A percentile compares a stretch with the other conserved stretches of the same genome.
Conservation (phyloP, 2,329 filamentous ascomycete genomes). For the Penicillium sp. region DNA sequence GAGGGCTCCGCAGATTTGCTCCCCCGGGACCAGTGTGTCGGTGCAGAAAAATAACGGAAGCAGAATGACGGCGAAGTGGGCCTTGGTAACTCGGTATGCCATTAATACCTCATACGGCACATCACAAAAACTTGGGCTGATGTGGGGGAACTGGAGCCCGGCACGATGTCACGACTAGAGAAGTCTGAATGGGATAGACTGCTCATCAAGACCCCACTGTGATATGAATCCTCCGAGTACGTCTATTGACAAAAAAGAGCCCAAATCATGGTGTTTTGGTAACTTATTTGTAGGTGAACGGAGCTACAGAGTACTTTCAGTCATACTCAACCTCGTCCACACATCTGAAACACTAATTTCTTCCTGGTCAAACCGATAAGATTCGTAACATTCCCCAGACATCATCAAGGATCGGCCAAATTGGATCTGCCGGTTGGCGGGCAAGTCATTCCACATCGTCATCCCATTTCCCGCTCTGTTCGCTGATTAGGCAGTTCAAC, state of each 20-base stretch:
- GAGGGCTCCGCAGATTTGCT: slow-evolving; percentile 24
- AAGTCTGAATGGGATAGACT: slow-evolving; percentile 22
- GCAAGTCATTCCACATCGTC: slow-evolving; percentile 22
- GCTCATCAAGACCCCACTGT: slow-evolving; percentile 13
- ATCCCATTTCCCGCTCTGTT: slow-evolving; percentile 17
- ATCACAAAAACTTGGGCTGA: slow-evolving; percentile 8
- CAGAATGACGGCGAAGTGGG: slow-evolving; percentile 13
- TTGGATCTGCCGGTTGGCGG: slow-evolving; percentile 9
- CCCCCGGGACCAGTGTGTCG: slow-evolving; percentile 25
- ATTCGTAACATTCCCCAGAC: slow-evolving; percentile 26
- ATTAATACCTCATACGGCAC: not conserved
- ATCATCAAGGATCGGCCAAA: slow-evolving; percentile 21
- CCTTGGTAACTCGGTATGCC: not conserved
- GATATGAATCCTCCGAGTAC: slow-evolving; percentile 11
- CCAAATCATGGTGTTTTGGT: too few relatives aligned
- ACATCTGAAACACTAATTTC: slow-evolving; percentile 23
- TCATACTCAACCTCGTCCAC: slow-evolving; percentile 6
- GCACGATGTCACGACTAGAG: slow-evolving; percentile 16
- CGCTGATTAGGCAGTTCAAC: slow-evolving; percentile 14
- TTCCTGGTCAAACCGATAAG: slow-evolving; percentile 19
- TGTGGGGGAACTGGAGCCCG: slow-evolving; percentile 24
- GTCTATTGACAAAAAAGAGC: too few relatives aligned
- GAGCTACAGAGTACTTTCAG: not conserved
- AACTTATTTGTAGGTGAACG: too few relatives aligned
- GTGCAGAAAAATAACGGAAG: slow-evolving; percentile 11